Percentiles rank a stretch among this genome's conserved stretches.
Conservation (phyloP, 176 grass and related monocot species). For the Dactylis glomerata region DNA sequence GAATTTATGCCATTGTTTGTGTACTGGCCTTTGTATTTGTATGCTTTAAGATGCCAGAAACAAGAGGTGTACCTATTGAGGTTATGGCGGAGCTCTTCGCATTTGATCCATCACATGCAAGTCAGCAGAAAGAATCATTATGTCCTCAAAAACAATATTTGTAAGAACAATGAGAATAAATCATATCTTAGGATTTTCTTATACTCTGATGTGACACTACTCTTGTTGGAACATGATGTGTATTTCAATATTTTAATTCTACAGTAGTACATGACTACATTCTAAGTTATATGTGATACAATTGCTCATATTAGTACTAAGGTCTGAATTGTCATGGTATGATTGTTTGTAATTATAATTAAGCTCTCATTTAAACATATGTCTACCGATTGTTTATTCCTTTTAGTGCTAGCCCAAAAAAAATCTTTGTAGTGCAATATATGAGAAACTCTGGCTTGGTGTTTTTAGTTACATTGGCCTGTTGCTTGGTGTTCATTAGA, state of each 20-base stretch:
- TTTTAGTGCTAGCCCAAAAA: background rate
- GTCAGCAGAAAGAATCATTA: background rate
- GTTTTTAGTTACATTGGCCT: background rate
- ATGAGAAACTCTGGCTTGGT: background rate
- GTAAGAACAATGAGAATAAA: background rate
- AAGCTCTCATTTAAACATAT: background rate
- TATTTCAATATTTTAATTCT: background rate
- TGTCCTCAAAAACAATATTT: background rate
- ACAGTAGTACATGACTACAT: too few relatives aligned
- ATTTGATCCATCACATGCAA: conserved; percentile 26
- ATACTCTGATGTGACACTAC: background rate
- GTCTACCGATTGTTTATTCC: background rate
- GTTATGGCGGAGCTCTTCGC: conserved; percentile 61
- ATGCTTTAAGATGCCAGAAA: conserved; percentile 50
- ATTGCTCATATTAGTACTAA: background rate
- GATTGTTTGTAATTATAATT: background rate
- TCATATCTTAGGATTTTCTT: background rate
- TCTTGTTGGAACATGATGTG: background rate
- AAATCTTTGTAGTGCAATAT: background rate
- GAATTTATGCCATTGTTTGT: conserved; percentile 47
- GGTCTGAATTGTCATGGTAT: background rate
- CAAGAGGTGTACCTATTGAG: conserved; percentile 57
- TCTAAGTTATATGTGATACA: background rate
- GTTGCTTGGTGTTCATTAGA: too few relatives aligned
- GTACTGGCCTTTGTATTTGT: conserved; percentile 46